phyloP scores from a whole-genome alignment of 1,139 yeast species.

The Yamadazyma conglobata region DNA sequence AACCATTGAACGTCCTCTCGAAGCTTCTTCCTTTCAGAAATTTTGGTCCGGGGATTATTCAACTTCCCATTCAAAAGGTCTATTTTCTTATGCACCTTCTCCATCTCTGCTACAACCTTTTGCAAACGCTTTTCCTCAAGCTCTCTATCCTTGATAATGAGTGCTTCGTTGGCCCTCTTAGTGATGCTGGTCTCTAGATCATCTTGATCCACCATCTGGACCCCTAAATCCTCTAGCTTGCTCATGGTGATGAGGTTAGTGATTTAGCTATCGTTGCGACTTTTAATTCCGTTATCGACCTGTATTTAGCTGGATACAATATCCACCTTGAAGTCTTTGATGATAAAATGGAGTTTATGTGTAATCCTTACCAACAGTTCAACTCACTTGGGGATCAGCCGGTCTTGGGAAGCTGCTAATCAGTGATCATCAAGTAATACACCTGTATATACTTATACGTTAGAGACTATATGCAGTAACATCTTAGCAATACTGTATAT shows the following conservation, averaged over 20 bases:
- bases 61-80: constrained; percentile 47
- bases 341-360: too few relatives aligned
- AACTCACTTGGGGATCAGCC: too few relatives aligned
- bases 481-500: too few relatives aligned
- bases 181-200: constrained; percentile 72
- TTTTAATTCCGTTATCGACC: too few relatives aligned
- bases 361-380: too few relatives aligned
- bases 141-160: constrained; percentile 62
- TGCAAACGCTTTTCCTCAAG: constrained; percentile 71
- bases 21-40: constrained; percentile 60
- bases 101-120: constrained; percentile 52
- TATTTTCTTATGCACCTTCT: constrained; percentile 42
- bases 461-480: too few relatives aligned
- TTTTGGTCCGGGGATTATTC: constrained; percentile 52
- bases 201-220: constrained; percentile 66
- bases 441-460: too few relatives aligned
- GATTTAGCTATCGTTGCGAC: too few relatives aligned
- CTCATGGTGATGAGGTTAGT: constrained; percentile 12
- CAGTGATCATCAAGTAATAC: too few relatives aligned
- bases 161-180: constrained; percentile 59
- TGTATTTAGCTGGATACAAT: too few relatives aligned
- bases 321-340: too few relatives aligned
- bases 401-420: too few relatives aligned
- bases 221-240: constrained; percentile 28
- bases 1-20: constrained; percentile 55